Evolutionary conservation across 2,329 filamentous ascomycete species (phyloP), one percentile per base, ranked within the genome.

Genomic region (Neurospora crassa): DNA sequence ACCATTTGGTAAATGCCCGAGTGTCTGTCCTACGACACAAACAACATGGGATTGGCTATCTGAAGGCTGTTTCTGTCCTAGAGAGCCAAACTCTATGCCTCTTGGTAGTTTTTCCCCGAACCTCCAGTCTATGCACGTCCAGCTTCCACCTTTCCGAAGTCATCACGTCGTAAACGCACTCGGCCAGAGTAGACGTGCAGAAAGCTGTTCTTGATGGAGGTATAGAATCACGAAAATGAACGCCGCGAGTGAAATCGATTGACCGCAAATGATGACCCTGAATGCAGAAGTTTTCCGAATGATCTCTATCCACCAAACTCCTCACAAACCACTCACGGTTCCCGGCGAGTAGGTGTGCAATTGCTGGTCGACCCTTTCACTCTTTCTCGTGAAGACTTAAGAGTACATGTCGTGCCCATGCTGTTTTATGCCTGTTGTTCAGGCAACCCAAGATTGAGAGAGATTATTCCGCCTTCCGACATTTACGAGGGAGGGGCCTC

Each of bases 401-500:
- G 79, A 84, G 80, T 84, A 84, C 83, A 84, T 83, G 82, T 78
- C 82, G 82, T 76, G 74, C 73, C 75, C 73, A 76, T 75, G 70
- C 75, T 73, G 74, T 75, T 72, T 73, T 76, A 73, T 73, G 74
- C 70, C 72, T 67, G 68, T 71, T 53, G 72, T 72, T 70, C 72
- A 72, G 73, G 74, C 74, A 75, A 75, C 72, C 75, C 73, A 74
- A 75, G 71, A 75, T 73, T 74, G 69, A 74, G 74, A 74, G 73
- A 76, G 67, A 76, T 74, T 72, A 74, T 73, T 71, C 71, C 70
- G 68, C 72, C 47, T 73, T 71, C 72, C 37, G 41, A 69, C 72
- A 69, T 81, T 87, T 88, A 89, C 80, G 88, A 90, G 78, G 89
- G 85, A 81, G 91, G 89, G 84, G 91, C 87, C 80, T 85, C 90